Percentiles rank a stretch among this genome's conserved stretches.
phyloP scores from a whole-genome alignment of 2,329 filamentous ascomycete species.

The Hawksworthiomyces lignivorus region DNA sequence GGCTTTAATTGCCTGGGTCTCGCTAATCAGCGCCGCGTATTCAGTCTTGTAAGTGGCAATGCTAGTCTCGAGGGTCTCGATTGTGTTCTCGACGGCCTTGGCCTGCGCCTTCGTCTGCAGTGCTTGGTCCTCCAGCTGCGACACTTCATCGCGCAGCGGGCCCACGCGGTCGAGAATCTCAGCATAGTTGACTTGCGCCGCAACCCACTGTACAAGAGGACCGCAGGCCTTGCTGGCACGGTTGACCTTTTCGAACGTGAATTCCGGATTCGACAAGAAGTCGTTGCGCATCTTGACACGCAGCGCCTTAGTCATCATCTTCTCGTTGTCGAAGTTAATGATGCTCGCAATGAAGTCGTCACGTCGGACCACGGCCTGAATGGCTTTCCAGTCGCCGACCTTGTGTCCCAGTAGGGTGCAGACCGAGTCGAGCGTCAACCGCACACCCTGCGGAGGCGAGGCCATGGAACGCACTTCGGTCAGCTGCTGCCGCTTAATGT shows the following conservation, averaged over 20 bases:
- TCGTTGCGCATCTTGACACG: conserved; percentile 87
- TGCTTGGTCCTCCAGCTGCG: conserved; percentile 77
- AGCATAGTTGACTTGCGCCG: conserved; percentile 96
- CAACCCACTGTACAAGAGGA: conserved; percentile 92
- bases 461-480: conserved; percentile 97
- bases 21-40: conserved; percentile 90
- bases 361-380: conserved; percentile 78
- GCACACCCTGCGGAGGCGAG: conserved; percentile 83
- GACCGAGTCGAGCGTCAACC: conserved; percentile 89
- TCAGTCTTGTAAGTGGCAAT: conserved; percentile 94
- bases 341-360: conserved; percentile 99
- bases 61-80: conserved; percentile 74
- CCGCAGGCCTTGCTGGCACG: conserved; percentile 95
- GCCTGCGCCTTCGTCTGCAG: conserved; percentile 90
- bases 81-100: conserved; percentile 81
- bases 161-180: conserved; percentile 92
- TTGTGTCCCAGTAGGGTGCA: conserved; percentile 90
- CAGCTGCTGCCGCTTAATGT: conserved; percentile 95
- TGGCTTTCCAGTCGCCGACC: conserved; percentile 84
- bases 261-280: conserved; percentile 86
- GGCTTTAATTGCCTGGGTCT: conserved; percentile 92
- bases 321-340: conserved; percentile 92
- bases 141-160: conserved; percentile 83
- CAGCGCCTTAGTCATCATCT: conserved; percentile 78
- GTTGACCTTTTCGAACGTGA: conserved; percentile 93